phyloP scores from a whole-genome alignment of 2,329 filamentous ascomycete species.

The Endothia cerciana region DNA sequence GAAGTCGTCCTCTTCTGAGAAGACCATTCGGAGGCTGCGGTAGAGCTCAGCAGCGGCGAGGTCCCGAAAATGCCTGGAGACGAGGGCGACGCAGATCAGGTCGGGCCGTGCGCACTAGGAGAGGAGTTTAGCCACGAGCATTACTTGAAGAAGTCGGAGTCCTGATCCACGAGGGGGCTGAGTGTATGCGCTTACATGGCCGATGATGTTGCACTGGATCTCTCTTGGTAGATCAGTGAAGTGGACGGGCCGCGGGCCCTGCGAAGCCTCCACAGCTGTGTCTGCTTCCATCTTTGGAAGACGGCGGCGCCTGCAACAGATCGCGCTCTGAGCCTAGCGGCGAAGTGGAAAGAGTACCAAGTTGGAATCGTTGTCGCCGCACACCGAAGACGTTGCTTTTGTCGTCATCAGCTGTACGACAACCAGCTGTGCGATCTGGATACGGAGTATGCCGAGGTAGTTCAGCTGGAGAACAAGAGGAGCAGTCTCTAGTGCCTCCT shows the following conservation, averaged over 20 bases:
- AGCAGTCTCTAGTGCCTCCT: background rate
- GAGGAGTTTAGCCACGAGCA: slow-evolving; percentile 20
- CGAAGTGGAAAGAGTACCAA: background rate
- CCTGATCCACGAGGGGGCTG: background rate
- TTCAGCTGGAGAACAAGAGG: background rate
- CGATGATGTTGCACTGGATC: slow-evolving; percentile 53
- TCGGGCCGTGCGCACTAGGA: slow-evolving; percentile 55
- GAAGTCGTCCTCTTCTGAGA: slow-evolving; percentile 61
- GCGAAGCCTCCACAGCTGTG: slow-evolving; percentile 10
- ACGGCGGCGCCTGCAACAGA: background rate
- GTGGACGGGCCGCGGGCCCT: slow-evolving; percentile 34
- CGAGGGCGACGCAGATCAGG: slow-evolving; percentile 61
- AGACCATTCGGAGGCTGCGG: slow-evolving; percentile 62
- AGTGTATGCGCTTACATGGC: slow-evolving; percentile 43
- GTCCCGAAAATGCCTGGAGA: slow-evolving; percentile 60
- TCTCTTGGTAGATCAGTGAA: slow-evolving; percentile 52
- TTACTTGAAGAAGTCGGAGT: background rate
- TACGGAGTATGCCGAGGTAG: background rate
- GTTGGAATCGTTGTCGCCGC: background rate
- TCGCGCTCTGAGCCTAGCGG: background rate
- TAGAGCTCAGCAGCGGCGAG: slow-evolving; percentile 63
- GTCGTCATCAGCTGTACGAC: background rate
- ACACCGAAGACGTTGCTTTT: background rate
- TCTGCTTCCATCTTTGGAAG: slow-evolving; percentile 24
- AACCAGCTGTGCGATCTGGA: background rate